Evolutionary conservation across 2,329 filamentous ascomycete species (phyloP), one percentile per base, ranked within the genome.

Genomic region (Penicillium hesseltinei): DNA sequence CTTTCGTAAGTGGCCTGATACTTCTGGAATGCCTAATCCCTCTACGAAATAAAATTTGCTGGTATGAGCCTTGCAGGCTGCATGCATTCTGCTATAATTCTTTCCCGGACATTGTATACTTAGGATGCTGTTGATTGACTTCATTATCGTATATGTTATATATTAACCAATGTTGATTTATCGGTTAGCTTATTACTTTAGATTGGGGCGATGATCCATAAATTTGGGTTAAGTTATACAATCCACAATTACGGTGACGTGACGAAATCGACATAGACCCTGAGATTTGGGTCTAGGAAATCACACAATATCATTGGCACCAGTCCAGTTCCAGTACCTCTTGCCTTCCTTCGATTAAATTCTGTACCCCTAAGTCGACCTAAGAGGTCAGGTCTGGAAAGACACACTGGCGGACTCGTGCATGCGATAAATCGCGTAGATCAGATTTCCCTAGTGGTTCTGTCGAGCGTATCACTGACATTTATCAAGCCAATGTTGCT

Each of bases 1-100:
- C 33, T 81, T 84, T 64, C 68, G 79, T 33, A 81, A 79, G 63
- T 86, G 56, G 56, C 61, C 61, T 19, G 36, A 62, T 29, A 84
- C 55, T 13, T 56, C 57, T 2, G 61, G 55, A 4, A 62, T 61
- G 57, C 60, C 59, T 11, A 62, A 60, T 29, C 61, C 52, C 17
- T 59, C 60, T 21, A 55, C 40, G 2, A 61, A 61, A 35, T 61
- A 51, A 39, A 27, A n/a, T n/a, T 27, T 15, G 23, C 9, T 27
- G 23, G 8, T 27, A 27, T 44, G 23, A 44, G 15, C 9, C 42
- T 44, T 43, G 23, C 13, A 10, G 40, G 40, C 40, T 43, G 15
- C 17, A 15, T 42, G 2, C 2, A 11, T 27, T n/a, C 2, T 10
- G 17, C 10, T n/a, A 10, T 17, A 17, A 25, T 9, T 43, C 15